Percentiles rank a stretch among this genome's conserved stretches.
Evolutionary conservation across 345 rosid species (phyloP).

Genomic region (Brassica cretica): DNA sequence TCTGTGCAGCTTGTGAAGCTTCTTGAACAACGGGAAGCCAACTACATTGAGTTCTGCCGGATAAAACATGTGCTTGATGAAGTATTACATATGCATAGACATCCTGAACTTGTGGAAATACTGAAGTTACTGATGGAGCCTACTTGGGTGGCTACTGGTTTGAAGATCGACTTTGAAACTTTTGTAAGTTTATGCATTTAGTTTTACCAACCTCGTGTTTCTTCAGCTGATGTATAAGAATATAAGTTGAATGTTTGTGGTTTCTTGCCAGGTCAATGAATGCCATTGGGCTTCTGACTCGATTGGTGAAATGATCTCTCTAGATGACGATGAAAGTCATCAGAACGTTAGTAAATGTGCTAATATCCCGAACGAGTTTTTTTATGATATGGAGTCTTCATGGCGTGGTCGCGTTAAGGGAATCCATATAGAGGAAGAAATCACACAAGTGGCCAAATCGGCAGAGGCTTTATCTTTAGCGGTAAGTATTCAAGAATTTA

Average conservation of each 20-base stretch:
- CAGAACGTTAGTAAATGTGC: constrained; percentile 46
- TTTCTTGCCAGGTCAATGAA: constrained; percentile 62
- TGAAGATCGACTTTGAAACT: constrained; percentile 80
- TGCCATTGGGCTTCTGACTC: constrained; percentile 67
- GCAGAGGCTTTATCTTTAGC: constrained; percentile 72
- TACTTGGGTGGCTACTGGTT: constrained; percentile 91
- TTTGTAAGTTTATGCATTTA: constrained; percentile 45
- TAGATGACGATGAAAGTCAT: constrained; percentile 64
- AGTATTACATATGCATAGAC: constrained; percentile 66
- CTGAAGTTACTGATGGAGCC: constrained; percentile 84
- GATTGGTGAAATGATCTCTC: constrained; percentile 67
- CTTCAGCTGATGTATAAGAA: constrained; percentile 12
- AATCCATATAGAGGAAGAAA: constrained; percentile 70
- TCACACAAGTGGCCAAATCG: constrained; percentile 59
- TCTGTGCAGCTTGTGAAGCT: constrained; percentile 88
- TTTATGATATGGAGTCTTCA: constrained; percentile 83
- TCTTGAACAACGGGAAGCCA: constrained; percentile 89
- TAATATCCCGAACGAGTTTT: constrained; percentile 71
- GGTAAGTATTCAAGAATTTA: constrained; percentile 46
- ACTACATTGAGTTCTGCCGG: constrained; percentile 90
- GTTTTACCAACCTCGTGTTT: background rate
- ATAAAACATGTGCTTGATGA: constrained; percentile 84
- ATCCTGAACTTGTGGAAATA: constrained; percentile 64
- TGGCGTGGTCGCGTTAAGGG: constrained; percentile 89
- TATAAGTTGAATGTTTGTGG: constrained; percentile 8